Conservation (phyloP, 148 eudicot genomes). For the Linanthus parryae region DNA sequence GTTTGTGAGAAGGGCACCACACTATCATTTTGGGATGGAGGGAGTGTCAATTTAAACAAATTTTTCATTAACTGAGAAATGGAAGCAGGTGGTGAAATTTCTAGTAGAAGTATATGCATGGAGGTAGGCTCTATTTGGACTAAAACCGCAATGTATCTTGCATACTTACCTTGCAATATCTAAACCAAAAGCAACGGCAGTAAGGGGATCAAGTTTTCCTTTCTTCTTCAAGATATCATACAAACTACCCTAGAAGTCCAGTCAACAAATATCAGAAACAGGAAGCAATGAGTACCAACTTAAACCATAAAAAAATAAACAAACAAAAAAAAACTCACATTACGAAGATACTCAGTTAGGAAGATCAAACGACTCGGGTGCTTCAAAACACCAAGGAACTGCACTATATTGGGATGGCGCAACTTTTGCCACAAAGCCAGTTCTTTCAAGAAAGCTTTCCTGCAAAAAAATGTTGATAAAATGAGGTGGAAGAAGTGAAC, state of each 20-base stretch:
- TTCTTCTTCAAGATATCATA: slow-evolving; percentile 32
- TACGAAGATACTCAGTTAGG: slow-evolving; percentile 33
- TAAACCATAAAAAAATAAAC: not conserved
- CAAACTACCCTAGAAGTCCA: slow-evolving; percentile 28
- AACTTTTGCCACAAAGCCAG: slow-evolving; percentile 35
- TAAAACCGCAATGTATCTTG: not conserved
- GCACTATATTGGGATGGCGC: slow-evolving; percentile 43
- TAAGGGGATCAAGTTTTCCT: slow-evolving; percentile 30
- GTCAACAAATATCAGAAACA: slow-evolving; percentile 8
- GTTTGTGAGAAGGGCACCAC: too few relatives aligned
- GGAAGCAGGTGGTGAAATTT: too few relatives aligned
- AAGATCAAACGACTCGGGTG: slow-evolving; percentile 31
- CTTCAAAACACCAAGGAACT: slow-evolving; percentile 38
- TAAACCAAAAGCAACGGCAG: slow-evolving; percentile 35
- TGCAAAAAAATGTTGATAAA: slow-evolving; percentile 7
- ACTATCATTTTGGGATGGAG: too few relatives aligned
- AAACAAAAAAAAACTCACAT: slow-evolving; percentile 19
- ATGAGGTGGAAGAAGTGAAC: not conserved
- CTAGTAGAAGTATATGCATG: too few relatives aligned
- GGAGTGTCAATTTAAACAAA: too few relatives aligned
- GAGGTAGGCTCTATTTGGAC: not conserved
- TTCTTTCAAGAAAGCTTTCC: slow-evolving; percentile 36
- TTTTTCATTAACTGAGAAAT: not conserved
- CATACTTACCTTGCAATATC: slow-evolving; percentile 35
- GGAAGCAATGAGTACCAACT: too few relatives aligned